Evolutionary conservation across 345 rosid species (phyloP).

Genomic region (Noccaea bulbosa): DNA sequence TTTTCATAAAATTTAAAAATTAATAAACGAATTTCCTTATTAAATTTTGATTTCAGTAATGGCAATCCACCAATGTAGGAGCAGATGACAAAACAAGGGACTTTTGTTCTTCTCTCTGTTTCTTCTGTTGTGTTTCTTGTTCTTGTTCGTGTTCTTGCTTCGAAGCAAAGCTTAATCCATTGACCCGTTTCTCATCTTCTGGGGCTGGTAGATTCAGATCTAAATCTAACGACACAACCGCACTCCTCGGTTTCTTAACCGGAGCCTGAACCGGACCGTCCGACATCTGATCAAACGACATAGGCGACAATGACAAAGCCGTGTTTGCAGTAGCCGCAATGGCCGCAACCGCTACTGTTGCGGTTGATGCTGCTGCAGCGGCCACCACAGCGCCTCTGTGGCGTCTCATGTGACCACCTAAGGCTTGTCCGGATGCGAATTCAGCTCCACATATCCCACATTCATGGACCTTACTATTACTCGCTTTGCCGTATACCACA

Average conservation of each 20-base stretch:
- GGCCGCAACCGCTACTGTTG: conserved; percentile 28
- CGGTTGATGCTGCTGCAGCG: conserved; percentile 30
- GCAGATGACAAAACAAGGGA: conserved; percentile 74
- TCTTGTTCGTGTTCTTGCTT: conserved; percentile 54
- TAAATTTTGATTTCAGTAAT: conserved; percentile 60
- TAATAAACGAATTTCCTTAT: conserved; percentile 7
- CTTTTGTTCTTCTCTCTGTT: conserved; percentile 46
- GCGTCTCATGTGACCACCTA: conserved; percentile 98
- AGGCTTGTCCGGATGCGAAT: conserved; percentile 93
- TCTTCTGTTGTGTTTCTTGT: conserved; percentile 48
- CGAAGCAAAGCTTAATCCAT: conserved; percentile 55
- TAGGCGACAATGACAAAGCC: conserved; percentile 53
- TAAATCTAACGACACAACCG: conserved; percentile 65
- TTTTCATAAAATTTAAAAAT: conserved; percentile 6
- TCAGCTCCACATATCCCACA: conserved; percentile 92
- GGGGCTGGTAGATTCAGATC: conserved; percentile 99
- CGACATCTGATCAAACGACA: conserved; percentile 46
- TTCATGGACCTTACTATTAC: conserved; percentile 69
- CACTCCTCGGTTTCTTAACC: conserved; percentile 50
- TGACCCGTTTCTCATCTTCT: conserved; percentile 64
- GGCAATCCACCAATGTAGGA: conserved; percentile 93
- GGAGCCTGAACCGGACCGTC: conserved; percentile 48
- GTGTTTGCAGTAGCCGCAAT: conserved; percentile 42
- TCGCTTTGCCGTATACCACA: conserved; percentile 29
- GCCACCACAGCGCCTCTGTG: conserved; percentile 58